Base-by-base conservation (phyloP, 495 filamentous ascomycete species). In the Usnea hakonensis region DNA sequence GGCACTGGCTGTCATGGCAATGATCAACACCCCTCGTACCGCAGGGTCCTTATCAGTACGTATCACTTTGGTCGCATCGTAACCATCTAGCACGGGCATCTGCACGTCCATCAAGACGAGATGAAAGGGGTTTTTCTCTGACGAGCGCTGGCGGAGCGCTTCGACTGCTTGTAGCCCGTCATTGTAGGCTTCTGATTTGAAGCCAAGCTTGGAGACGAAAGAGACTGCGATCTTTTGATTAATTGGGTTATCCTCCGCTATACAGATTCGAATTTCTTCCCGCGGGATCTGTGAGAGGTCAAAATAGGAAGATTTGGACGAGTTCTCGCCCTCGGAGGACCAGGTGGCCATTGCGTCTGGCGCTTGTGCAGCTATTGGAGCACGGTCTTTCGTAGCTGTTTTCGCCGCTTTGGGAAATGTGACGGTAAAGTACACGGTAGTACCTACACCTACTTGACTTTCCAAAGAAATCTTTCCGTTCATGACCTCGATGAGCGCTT, bases 81-180 rank as follows among this genome's bases (percentile, higher is more conserved):
- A 96, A n/a, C 91, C 91, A 70, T 96, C 91, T 2, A 95, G 81
- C 9, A 91, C 85, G 1, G 91, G 91, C 91, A 96, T 96, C 76
- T 95, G 91, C 36, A 93, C 90, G 71, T 96, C 91, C 91, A 96
- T 96, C 33, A 96, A 79, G 23, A 95, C 88, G 30, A 96, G 81
- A 67, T 83, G 79, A 72, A 82, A 83, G 2, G 91, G 91, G 9
- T 76, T 76, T 7, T 86, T 88, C 64, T 88, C 84, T 26, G 73
- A 75, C 1, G 87, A 85, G 62, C 82, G 86, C n/a, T 80, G 76
- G 30, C 86, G 85, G 17, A 96, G 76, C 6, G 90, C 91, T 68
- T 95, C 90, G 35, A 96, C 88, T 6, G 90, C 89, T 70, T 91
- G 89, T 38, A 84, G 79, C 2, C 91, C 91, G 67, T 96, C 92